These are phyloP conservation scores for Ascochyta pisi DNA, from an alignment of 2,329 filamentous ascomycete species.

Conservation along the genomic window DNA sequence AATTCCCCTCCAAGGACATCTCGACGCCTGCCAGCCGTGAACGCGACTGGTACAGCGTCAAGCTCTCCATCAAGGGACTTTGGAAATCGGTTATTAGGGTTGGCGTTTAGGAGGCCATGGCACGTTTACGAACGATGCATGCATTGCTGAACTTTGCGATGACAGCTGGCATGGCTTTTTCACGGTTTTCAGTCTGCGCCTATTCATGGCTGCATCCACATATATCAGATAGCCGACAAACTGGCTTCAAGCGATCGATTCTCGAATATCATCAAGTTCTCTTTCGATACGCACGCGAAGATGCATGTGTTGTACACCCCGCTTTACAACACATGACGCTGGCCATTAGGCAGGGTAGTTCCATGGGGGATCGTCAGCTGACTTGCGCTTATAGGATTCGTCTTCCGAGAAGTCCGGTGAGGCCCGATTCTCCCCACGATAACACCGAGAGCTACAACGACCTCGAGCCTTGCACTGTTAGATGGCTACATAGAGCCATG, in stretches of 20 bases:
- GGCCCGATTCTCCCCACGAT: background rate
- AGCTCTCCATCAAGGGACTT: slow-evolving; percentile 39
- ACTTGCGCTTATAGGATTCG: slow-evolving; percentile 8
- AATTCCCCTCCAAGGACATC: slow-evolving; percentile 19
- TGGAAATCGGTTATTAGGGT: slow-evolving; percentile 40
- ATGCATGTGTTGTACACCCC: background rate
- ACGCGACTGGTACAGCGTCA: slow-evolving; percentile 43
- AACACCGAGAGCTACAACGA: background rate
- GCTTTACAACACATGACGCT: background rate
- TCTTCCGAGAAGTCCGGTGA: slow-evolving; percentile 1
- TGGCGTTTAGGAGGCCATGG: slow-evolving; percentile 43
- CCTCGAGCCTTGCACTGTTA: no score
- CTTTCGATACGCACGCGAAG: background rate
- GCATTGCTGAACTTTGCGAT: slow-evolving; percentile 23
- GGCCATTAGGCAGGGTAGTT: background rate
- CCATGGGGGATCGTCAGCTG: slow-evolving; percentile 7
- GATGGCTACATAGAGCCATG: no score
- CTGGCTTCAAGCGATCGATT: slow-evolving; percentile 20
- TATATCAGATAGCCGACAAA: slow-evolving; percentile 24
- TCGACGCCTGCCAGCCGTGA: slow-evolving; percentile 35
- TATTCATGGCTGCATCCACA: slow-evolving; percentile 17
- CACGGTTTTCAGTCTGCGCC: slow-evolving; percentile 20
- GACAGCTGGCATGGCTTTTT: slow-evolving; percentile 17
- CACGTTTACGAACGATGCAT: slow-evolving; percentile 30
- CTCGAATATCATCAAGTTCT: slow-evolving; percentile 15